phyloP scores from a whole-genome alignment of 108 stramenopile species.

The Parietichytrium sp. region DNA sequence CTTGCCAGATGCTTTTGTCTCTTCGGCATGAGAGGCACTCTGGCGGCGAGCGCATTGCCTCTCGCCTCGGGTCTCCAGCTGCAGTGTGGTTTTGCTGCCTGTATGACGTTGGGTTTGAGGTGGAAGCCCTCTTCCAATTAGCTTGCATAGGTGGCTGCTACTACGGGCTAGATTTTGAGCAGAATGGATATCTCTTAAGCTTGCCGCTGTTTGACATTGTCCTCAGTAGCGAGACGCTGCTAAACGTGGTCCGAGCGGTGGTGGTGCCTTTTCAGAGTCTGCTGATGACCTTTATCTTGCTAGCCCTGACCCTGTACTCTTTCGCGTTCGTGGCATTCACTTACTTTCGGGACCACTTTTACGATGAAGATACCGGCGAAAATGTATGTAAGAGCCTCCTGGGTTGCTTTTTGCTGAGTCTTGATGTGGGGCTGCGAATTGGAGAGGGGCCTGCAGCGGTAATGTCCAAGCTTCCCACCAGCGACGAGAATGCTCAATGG shows the following conservation, averaged over 20 bases:
- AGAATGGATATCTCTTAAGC: background rate
- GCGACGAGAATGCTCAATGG: background rate
- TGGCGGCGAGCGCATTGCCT: background rate
- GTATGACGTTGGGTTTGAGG: background rate
- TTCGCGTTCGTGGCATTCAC: slow-evolving; percentile 42
- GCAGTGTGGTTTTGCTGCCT: slow-evolving; percentile 17
- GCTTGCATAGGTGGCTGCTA: background rate
- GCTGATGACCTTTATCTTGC: slow-evolving; percentile 48
- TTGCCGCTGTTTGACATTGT: slow-evolving; percentile 49
- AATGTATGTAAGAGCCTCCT: slow-evolving; percentile 41
- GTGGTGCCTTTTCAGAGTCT: slow-evolving; percentile 48
- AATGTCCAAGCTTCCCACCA: slow-evolving; percentile 27
- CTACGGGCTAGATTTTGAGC: background rate
- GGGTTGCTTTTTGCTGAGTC: slow-evolving; percentile 44
- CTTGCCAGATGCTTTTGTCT: background rate
- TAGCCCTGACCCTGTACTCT: slow-evolving; percentile 44
- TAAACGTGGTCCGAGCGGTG: slow-evolving; percentile 51
- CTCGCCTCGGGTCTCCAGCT: background rate
- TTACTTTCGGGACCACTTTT: slow-evolving; percentile 41
- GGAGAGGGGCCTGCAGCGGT: slow-evolving; percentile 49
- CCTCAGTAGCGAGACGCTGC: slow-evolving; percentile 45
- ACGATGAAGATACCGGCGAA: slow-evolving; percentile 20
- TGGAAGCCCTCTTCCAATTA: background rate
- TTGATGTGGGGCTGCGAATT: slow-evolving; percentile 45
- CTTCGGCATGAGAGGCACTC: background rate